phyloP scores from a whole-genome alignment of 1,284 basidiomycete species.

The Macrocystidia cucumis region DNA sequence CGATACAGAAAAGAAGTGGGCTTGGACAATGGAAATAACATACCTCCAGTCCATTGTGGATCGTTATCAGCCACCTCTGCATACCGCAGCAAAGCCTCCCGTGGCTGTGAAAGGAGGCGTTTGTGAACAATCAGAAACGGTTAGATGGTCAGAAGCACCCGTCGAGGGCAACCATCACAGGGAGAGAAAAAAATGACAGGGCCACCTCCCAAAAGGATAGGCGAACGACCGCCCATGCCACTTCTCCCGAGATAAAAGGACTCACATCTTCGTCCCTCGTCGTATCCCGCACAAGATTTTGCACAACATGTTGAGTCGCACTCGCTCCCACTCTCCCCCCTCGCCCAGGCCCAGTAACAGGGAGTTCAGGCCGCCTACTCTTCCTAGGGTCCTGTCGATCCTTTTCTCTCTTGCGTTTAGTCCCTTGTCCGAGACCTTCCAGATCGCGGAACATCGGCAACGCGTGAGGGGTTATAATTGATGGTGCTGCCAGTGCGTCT shows the following conservation, averaged over 20 bases:
- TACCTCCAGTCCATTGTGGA: slow-evolving; percentile 78
- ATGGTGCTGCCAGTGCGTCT: slow-evolving; percentile 70
- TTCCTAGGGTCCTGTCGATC: slow-evolving; percentile 85
- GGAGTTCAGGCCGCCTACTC: slow-evolving; percentile 86
- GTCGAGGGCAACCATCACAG: too few relatives aligned
- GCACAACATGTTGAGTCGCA: slow-evolving; percentile 92
- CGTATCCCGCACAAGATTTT: slow-evolving; percentile 85
- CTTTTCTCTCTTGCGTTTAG: slow-evolving; percentile 82
- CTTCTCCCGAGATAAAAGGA: slow-evolving; percentile 39
- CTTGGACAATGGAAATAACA: slow-evolving; percentile 28
- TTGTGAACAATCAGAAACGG: slow-evolving; percentile 11
- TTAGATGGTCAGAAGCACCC: slow-evolving; percentile 17
- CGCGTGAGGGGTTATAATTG: slow-evolving; percentile 87
- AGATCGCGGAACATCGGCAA: slow-evolving; percentile 86
- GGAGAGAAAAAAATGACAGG: slow-evolving; percentile 8
- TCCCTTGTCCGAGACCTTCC: slow-evolving; percentile 59
- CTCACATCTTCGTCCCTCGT: slow-evolving; percentile 90
- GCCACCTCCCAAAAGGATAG: too few relatives aligned
- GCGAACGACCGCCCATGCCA: too few relatives aligned
- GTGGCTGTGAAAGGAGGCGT: slow-evolving; percentile 54
- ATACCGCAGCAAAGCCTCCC: slow-evolving; percentile 94
- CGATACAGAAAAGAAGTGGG: slow-evolving; percentile 7
- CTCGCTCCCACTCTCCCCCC: slow-evolving; percentile 94
- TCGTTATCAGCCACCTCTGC: slow-evolving; percentile 71
- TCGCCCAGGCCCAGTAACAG: slow-evolving; percentile 84